Base-by-base conservation (phyloP, 1,139 yeast species). In the Blastobotrys serpentis region DNA sequence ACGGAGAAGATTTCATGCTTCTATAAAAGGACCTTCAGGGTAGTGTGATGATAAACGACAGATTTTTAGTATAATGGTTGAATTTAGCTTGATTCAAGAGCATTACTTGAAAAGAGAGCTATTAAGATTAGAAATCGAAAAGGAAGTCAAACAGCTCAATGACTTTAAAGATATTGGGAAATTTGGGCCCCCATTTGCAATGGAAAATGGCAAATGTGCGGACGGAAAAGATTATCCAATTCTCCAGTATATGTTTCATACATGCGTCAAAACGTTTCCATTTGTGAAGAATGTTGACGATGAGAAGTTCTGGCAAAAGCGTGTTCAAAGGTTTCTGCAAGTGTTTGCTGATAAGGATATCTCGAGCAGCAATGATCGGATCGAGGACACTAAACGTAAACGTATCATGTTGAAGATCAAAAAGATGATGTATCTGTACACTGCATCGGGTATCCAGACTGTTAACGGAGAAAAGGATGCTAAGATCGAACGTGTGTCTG, bases 81-180 rank as follows among this genome's bases (percentile, higher is more conserved):
- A 43, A 17, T 41, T 79, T 44, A 66, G 73, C n/a, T 77, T 84
- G 2, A 72, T 77, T 0, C 84, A 86, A 62, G 95, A 87, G 66
- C 97, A 90, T 60, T 86, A 86, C 64, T 74, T 90, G 49, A 90
- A 90, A 67, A 80, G 94, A 59, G 89, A 85, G 65, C 72, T 90
- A 32, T 69, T 90, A 29, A 78, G 81, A 54, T 71, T 76, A 13
- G 78, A 86, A 59, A 67, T 89, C 33, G 73, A 75, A 21, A 65
- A 74, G 5, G 98, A 90, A 65, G 71, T 88, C 40, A 77, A 70
- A 34, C 65, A 67, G 29, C 69, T 89, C 45, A 76, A 80, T 48
- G 79, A 81, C 53, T 76, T 80, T 46, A 67, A 77, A 34, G 81
- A 89, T 43, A 69, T 88, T 51, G 72, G 83, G 48, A 65, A 74